Evolutionary conservation across 1,139 yeast genomes (phyloP), one percentile per base, ranked within the genome.

Genomic region (Lodderomyces theae): DNA sequence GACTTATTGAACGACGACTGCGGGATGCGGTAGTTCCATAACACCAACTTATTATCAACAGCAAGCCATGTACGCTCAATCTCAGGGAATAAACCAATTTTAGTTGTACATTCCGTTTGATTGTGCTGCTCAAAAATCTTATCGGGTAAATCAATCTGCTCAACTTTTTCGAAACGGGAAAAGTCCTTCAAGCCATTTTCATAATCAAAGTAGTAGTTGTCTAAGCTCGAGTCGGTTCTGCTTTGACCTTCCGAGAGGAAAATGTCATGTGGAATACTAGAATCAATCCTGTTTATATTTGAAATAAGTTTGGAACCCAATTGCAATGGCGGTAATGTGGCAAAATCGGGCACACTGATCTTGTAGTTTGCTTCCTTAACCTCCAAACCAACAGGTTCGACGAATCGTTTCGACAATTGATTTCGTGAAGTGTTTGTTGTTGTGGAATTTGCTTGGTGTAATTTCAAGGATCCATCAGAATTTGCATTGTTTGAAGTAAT

Each of bases 21-120:
- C 2, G 82, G 77, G 38, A 80, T 79, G 46, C 67, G 69, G 57
- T 79, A 83, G 56, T 85, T 82, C 98, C 98, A 92, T 29, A 94
- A 73, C 30, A 86, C 78, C 53, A 94, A 70, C 53, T 84, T 81
- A 55, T 85, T 85, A 59, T 89, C 97, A 31, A 84, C 80, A 2
- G 87, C 80, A 36, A 90, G 77, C 97, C 97, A 92, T 7, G 92
- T 82, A 46, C 96, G 77, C 47, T 82, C 80, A 32, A 92, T 77
- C 44, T 85, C 90, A 0, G 92, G 79, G 51, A 92, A 83, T 37
- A 90, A 65, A 7, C 98, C 98, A 79, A 87, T 82, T 47, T 82
- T 82, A 24, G 90, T 80, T 36, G 71, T 74, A 43, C 80, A 75
- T 53, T 83, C 82, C 11, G 89, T 77, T 16, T 25, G 23, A 51